phyloP scores from a whole-genome alignment of 306 rosid genomes.

The Corylus heterophylla region DNA sequence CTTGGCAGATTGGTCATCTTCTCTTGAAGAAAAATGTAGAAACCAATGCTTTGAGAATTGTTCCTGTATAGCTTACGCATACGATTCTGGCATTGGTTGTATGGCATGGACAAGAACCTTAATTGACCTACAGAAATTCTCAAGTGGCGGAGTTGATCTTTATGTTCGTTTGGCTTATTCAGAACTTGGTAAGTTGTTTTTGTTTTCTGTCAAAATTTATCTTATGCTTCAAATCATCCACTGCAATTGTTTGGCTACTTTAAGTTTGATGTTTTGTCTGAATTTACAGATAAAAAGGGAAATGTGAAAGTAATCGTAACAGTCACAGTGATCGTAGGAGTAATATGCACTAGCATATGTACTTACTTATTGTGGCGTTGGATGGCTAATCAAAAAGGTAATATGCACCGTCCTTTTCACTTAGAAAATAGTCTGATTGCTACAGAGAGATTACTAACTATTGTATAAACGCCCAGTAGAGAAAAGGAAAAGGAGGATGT shows the following conservation, averaged over 20 bases:
- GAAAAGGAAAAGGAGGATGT: no score
- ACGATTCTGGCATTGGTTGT: conserved; percentile 15
- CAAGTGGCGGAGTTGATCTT: not conserved
- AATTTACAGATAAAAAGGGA: not conserved
- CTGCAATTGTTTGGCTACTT: no score
- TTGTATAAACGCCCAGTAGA: no score
- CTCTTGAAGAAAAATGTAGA: conserved; percentile 22
- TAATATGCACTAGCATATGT: not conserved
- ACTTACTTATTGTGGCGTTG: conserved; percentile 9
- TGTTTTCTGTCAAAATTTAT: not conserved
- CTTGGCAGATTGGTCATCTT: no score
- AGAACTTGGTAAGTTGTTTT: not conserved
- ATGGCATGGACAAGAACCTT: not conserved
- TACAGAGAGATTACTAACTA: not conserved
- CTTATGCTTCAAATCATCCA: not conserved
- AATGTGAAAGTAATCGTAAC: not conserved
- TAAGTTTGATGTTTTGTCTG: not conserved
- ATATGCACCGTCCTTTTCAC: not conserved
- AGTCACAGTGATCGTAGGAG: not conserved
- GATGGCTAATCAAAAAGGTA: not conserved
- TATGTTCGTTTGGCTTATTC: not conserved
- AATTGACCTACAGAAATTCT: not conserved
- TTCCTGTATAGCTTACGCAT: conserved; percentile 40
- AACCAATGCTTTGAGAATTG: conserved; percentile 33
- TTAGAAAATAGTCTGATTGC: not conserved